phyloP scores from a whole-genome alignment of 306 rosid species.

The Lupinus albus region DNA sequence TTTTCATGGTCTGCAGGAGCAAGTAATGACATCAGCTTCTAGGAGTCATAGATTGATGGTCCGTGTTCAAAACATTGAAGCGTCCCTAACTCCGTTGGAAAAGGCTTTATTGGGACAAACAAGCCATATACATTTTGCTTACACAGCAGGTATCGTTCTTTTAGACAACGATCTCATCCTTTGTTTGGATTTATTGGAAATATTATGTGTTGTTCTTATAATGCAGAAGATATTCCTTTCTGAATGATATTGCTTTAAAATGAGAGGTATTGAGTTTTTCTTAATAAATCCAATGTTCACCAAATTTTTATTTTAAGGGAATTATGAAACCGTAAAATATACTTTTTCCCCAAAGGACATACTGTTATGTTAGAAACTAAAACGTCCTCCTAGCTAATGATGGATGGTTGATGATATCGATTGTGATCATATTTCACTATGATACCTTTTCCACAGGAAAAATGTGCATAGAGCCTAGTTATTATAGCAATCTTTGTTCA shows the following conservation, averaged over 20 bases:
- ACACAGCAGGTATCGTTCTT: constrained; percentile 49
- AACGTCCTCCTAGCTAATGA: neutral
- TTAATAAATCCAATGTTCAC: neutral
- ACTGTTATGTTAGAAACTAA: neutral
- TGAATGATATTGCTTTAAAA: constrained; percentile 24
- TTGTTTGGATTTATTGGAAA: constrained; percentile 10
- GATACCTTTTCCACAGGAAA: neutral
- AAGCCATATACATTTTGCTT: constrained; percentile 93
- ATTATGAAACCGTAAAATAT: neutral
- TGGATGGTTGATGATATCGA: constrained; percentile 13
- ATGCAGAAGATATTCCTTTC: constrained; percentile 17
- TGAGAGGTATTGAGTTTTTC: constrained; percentile 22
- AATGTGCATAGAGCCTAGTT: constrained; percentile 3
- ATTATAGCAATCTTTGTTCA: neutral
- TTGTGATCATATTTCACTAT: neutral
- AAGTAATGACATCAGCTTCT: constrained; percentile 76
- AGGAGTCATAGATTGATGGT: constrained; percentile 82
- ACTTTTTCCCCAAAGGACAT: neutral
- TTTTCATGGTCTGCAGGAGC: constrained; percentile 98
- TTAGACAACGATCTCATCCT: constrained; percentile 26
- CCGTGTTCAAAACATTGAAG: constrained; percentile 81
- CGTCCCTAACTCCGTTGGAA: constrained; percentile 85
- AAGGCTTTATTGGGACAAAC: constrained; percentile 90
- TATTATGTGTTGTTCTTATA: neutral
- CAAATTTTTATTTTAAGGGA: constrained; percentile 19